These are phyloP conservation scores for Pneumocystis carinii DNA, from an alignment of 1,139 yeast species.

Conservation along the genomic window DNA sequence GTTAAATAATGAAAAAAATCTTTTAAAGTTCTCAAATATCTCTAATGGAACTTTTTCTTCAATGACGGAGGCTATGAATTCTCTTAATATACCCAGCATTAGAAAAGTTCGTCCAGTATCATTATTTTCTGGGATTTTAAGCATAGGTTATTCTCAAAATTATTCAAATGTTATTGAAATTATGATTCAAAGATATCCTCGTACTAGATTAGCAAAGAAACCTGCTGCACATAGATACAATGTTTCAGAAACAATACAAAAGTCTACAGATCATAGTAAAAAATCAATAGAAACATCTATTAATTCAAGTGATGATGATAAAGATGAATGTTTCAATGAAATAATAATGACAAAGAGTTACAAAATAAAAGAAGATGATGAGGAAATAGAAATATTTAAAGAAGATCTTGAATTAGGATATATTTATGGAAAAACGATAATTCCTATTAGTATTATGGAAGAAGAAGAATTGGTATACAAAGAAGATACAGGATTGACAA, in stretches of 20 bases:
- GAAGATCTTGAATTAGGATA: constrained; percentile 37
- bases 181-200: constrained; percentile 20
- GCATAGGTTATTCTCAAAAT: constrained; percentile 16
- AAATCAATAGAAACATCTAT: constrained; percentile 5
- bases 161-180: constrained; percentile 17
- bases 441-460: constrained; percentile 35
- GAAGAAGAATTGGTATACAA: constrained; percentile 31
- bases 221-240: constrained; percentile 17
- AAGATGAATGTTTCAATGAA: neutral
- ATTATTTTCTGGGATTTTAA: constrained; percentile 16
- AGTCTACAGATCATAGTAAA: neutral
- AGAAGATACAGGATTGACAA: constrained; percentile 40
- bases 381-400: constrained; percentile 24
- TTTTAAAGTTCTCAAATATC: constrained; percentile 5
- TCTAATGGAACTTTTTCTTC: constrained; percentile 18
- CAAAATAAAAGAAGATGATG: constrained; percentile 26
- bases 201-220: constrained; percentile 11
- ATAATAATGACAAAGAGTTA: constrained; percentile 20
- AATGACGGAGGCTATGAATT: constrained; percentile 12
- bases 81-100: constrained; percentile 8
- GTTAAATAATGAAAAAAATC: constrained; percentile 15
- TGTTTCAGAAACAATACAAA: constrained; percentile 17
- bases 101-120: constrained; percentile 17
- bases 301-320: constrained; percentile 19
- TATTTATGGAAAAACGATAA: constrained; percentile 51